Conservation (phyloP, 306 rosid species). For the Hippophae gyantsensis region DNA sequence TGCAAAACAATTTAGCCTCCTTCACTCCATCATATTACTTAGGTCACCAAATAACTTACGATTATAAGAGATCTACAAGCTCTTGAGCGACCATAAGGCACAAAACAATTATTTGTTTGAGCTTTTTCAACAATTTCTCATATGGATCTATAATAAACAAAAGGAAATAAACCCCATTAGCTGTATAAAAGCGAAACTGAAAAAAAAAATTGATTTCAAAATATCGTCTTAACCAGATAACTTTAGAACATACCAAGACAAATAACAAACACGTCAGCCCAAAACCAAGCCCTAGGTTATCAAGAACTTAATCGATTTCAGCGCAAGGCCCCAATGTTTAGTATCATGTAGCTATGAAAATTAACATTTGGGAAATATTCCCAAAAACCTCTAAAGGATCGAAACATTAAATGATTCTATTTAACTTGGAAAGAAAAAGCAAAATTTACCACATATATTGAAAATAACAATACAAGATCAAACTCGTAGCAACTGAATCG, state of each 20-base stretch:
- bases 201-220: conserved; percentile 7
- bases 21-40: conserved; percentile 1
- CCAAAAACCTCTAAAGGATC: conserved; percentile 6
- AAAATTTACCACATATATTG: neutral
- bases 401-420: neutral
- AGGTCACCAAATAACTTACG: conserved; percentile 12
- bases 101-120: conserved; percentile 22
- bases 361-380: neutral
- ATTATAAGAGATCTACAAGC: conserved; percentile 17
- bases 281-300: neutral
- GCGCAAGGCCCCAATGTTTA: conserved; percentile 34
- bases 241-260: conserved; percentile 9
- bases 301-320: neutral
- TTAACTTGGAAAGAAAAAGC: conserved; percentile 6
- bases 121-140: conserved; percentile 20
- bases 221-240: neutral
- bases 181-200: conserved; percentile 11
- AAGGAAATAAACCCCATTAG: conserved; percentile 21
- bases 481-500: conserved; percentile 16
- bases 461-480: conserved; percentile 12
- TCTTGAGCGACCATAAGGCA: conserved; percentile 21
- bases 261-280: conserved; percentile 9
- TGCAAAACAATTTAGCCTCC: conserved; percentile 4
- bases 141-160: conserved; percentile 33
- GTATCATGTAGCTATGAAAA: conserved; percentile 8